phyloP scores from a whole-genome alignment of 2,329 filamentous ascomycete genomes.

The Rutstroemia sp. region DNA sequence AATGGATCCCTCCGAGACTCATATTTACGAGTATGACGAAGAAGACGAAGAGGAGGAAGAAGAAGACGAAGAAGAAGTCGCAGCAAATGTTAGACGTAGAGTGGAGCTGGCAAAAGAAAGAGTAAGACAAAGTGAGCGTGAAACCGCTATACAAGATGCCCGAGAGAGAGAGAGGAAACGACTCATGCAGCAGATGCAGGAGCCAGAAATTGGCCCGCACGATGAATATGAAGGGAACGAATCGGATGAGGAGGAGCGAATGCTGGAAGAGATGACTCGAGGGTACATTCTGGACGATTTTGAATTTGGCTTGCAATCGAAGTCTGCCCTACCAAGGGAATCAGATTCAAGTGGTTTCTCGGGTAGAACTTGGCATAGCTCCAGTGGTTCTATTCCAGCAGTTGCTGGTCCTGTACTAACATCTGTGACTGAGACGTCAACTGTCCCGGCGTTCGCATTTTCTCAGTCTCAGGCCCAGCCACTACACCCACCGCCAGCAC shows the following conservation, averaged over 20 bases:
- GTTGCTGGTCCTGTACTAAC: constrained; percentile 62
- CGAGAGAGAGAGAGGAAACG: constrained; percentile 51
- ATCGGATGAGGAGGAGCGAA: constrained; percentile 64
- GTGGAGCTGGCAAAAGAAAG: constrained; percentile 71
- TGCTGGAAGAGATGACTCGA: constrained; percentile 81
- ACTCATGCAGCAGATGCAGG: constrained; percentile 17
- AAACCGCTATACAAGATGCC: constrained; percentile 54
- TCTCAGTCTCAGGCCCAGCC: constrained; percentile 21
- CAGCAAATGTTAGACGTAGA: constrained; percentile 52
- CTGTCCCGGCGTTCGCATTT: constrained; percentile 23
- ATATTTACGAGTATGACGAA: constrained; percentile 31
- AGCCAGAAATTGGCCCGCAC: constrained; percentile 34
- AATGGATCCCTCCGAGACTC: constrained; percentile 36
- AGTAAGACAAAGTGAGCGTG: constrained; percentile 65
- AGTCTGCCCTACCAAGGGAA: constrained; percentile 64
- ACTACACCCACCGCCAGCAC: constrained; percentile 35
- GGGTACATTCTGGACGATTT: constrained; percentile 81
- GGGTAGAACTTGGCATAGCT: constrained; percentile 75
- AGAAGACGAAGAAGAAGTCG: constrained; percentile 38
- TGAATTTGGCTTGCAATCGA: constrained; percentile 61
- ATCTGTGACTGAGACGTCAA: constrained; percentile 55
- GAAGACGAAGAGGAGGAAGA: constrained; percentile 39
- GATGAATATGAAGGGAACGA: constrained; percentile 58
- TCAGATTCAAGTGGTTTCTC: constrained; percentile 77
- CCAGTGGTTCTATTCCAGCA: constrained; percentile 63